Conservation (phyloP, 2,329 filamentous ascomycete species). For the Coniella vitis region DNA sequence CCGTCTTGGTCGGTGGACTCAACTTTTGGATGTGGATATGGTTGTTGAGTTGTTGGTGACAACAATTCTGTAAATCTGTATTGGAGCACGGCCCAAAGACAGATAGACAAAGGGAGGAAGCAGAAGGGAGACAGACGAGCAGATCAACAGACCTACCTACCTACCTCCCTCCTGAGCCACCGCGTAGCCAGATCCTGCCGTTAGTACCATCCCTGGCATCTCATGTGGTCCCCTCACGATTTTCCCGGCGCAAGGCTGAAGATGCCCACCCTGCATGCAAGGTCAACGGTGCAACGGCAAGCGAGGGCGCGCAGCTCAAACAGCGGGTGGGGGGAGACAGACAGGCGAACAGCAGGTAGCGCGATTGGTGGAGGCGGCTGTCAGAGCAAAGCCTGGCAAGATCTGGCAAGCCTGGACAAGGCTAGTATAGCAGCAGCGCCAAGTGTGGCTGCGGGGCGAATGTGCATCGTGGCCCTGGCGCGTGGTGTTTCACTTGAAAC, state of each 20-base stretch:
- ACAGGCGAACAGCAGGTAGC: neutral
- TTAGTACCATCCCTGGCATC: too few species aligned
- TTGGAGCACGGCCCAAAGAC: neutral
- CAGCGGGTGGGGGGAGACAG: neutral
- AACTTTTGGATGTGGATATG: neutral
- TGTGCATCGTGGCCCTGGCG: conserved; percentile 24
- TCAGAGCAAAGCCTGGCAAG: neutral
- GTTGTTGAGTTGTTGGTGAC: neutral
- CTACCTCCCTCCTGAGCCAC: neutral
- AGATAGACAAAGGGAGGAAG: neutral
- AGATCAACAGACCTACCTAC: neutral
- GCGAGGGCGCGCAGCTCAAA: too few species aligned
- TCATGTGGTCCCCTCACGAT: neutral
- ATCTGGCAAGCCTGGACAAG: neutral
- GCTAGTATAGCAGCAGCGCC: neutral
- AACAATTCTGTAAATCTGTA: neutral
- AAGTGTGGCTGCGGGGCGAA: conserved; percentile 10
- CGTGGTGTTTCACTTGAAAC: conserved; percentile 41
- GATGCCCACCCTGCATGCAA: too few species aligned
- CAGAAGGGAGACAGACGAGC: neutral
- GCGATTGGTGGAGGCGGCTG: neutral
- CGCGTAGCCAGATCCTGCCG: too few species aligned
- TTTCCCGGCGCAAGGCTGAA: too few species aligned
- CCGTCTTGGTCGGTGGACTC: neutral
- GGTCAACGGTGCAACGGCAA: too few species aligned